Base-by-base conservation (phyloP, 352 stramenopile genomes). In the Pythium pectinolyticum region DNA sequence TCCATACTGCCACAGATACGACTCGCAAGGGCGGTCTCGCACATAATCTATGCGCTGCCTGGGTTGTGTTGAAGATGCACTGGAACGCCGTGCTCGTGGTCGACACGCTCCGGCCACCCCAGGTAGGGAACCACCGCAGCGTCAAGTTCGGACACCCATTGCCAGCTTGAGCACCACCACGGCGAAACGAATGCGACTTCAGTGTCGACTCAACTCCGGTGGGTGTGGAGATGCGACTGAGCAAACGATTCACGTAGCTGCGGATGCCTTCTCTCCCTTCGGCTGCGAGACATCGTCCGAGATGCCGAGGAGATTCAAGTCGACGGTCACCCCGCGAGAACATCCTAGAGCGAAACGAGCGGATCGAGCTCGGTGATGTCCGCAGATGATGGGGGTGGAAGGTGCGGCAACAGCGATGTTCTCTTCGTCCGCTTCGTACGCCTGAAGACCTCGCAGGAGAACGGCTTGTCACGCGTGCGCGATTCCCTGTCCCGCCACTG, bases 41-140 rank as follows among this genome's bases (percentile, higher is more conserved):
- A n/a, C n/a, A n/a, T n/a, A n/a, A n/a, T n/a, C n/a, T n/a, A n/a
- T n/a, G n/a, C n/a, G n/a, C 56, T 32, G 66, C 60, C 27, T 50
- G 48, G 19, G 61, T 65, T 0, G 69, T 68, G 50, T 73, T 73
- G 34, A 73, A 66, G 2, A 76, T 59, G 32, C 68, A 73, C 5
- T 51, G n/a, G 19, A 73, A 70, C 2, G 49, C 60, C 25, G 70
- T 72, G 52, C 58, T 70, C 20, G 57, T 71, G 0, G 55, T 25
- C 0, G 35, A 47, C 39, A 73, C 63, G 31, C 66, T 71, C 59
- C 59, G 71, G 0, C 41, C 49, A 2, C 58, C 65, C 0, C 65
- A 56, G 19, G 70, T 57, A 28, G 70, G 63, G 14, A 66, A 71
- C 61, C 65, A 76, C 20, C 69, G 60, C 3, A 41, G 30, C 20